Evolutionary conservation across 257 asterid genomes (phyloP).

Genomic region (Petunia axillaris): DNA sequence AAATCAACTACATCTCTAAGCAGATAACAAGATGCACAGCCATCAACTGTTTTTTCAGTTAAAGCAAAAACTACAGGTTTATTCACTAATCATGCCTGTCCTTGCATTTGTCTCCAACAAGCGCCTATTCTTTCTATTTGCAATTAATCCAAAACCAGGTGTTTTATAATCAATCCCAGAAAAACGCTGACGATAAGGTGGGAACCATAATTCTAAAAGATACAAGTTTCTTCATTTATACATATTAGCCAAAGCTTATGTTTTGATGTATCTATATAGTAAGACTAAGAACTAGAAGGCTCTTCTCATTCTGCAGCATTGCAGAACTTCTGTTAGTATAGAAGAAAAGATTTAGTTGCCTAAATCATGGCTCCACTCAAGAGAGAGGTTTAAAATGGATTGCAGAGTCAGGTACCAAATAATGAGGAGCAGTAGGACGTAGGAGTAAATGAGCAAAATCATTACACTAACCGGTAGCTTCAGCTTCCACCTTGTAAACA

Average conservation of each 20-base stretch:
- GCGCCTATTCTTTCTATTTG: neutral
- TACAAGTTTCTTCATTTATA: neutral
- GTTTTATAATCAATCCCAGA: neutral
- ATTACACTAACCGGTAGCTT: slow-evolving; percentile 71
- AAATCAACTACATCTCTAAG: neutral
- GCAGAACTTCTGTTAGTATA: neutral
- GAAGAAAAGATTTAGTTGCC: neutral
- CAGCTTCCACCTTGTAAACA: slow-evolving; percentile 72
- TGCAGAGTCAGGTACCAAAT: slow-evolving; percentile 2
- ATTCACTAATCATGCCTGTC: slow-evolving; percentile 14
- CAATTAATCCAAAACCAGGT: slow-evolving; percentile 17
- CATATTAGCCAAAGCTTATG: neutral
- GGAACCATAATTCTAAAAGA: neutral
- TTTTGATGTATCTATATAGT: neutral
- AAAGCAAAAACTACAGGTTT: neutral
- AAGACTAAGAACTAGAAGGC: slow-evolving; percentile 10
- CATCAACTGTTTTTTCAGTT: neutral
- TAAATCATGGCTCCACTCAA: slow-evolving; percentile 12
- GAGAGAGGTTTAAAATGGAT: neutral
- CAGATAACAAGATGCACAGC: neutral
- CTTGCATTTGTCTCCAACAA: neutral
- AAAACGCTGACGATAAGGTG: neutral
- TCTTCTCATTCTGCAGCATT: slow-evolving; percentile 12
- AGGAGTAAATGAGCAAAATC: neutral
- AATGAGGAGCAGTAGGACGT: neutral